Percentiles rank a stretch among this genome's conserved stretches.
These are phyloP conservation scores for Cladosporium sp. DNA, from an alignment of 2,329 filamentous ascomycete species.

Conservation along the genomic window DNA sequence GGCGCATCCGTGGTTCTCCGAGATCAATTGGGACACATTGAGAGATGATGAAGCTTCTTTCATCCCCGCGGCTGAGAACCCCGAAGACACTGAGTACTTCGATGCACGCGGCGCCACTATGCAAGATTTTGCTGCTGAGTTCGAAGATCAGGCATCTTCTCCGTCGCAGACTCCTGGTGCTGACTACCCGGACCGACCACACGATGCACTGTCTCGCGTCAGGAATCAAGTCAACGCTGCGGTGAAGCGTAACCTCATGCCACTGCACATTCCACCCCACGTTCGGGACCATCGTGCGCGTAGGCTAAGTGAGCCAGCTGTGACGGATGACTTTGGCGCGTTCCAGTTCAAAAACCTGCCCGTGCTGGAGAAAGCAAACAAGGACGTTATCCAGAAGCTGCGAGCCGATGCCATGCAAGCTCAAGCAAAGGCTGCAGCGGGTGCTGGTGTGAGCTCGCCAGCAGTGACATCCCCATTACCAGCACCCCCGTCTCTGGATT, in stretches of 20 bases:
- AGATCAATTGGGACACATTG: conserved; percentile 82
- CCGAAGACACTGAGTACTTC: conserved; percentile 97
- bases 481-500: conserved; percentile 65
- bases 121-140: conserved; percentile 87
- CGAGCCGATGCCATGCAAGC: conserved; percentile 82
- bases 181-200: conserved; percentile 83
- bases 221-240: conserved; percentile 78
- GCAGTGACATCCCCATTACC: conserved; percentile 53
- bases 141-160: conserved; percentile 81
- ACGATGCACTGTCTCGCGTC: conserved; percentile 88
- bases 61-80: conserved; percentile 85
- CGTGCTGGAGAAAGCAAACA: conserved; percentile 95
- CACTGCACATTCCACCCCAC: conserved; percentile 91
- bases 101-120: conserved; percentile 86
- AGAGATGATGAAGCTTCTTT: conserved; percentile 96
- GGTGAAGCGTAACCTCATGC: conserved; percentile 88
- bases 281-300: conserved; percentile 86
- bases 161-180: conserved; percentile 64
- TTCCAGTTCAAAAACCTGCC: conserved; percentile 98
- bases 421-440: conserved; percentile 48
- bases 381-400: conserved; percentile 95
- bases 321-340: conserved; percentile 87
- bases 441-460: conserved; percentile 34
- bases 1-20: conserved; percentile 81
- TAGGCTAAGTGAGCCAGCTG: conserved; percentile 83